phyloP scores from a whole-genome alignment of 2,329 filamentous ascomycete species.

The Raffaelea deltoideospora region DNA sequence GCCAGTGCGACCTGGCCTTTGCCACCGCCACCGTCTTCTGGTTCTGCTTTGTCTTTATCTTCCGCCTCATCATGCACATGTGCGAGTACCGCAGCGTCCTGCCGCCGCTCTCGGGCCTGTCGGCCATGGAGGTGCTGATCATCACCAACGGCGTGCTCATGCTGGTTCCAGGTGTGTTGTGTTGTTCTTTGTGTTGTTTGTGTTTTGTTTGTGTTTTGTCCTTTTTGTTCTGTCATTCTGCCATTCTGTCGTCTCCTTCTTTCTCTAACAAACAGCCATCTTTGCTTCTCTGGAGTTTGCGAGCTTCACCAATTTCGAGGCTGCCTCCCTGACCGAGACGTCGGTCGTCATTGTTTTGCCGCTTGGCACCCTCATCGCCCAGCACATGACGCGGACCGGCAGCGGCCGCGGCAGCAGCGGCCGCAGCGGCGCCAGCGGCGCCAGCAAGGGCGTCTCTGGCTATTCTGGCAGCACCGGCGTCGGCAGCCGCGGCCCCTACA shows the following conservation, averaged over 20 bases:
- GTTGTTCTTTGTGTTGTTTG: neutral
- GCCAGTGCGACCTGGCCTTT: conserved; percentile 19
- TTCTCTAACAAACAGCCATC: conserved; percentile 22
- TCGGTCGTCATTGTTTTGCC: conserved; percentile 36
- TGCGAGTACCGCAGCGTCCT: conserved; percentile 30
- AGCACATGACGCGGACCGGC: conserved; percentile 18
- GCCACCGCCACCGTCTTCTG: conserved; percentile 21
- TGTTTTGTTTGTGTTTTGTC: neutral
- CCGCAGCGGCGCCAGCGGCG: conserved; percentile 1
- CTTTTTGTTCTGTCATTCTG: neutral
- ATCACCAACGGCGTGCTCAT: conserved; percentile 41
- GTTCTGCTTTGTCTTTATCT: conserved; percentile 41
- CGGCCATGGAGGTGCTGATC: conserved; percentile 37
- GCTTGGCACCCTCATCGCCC: conserved; percentile 35
- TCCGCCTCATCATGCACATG: conserved; percentile 33
- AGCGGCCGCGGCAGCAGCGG: neutral
- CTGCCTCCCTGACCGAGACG: conserved; percentile 32
- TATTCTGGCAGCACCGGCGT: neutral
- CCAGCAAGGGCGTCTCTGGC: conserved; percentile 1
- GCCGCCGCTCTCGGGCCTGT: conserved; percentile 24
- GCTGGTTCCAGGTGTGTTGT: conserved; percentile 33
- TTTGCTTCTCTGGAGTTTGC: conserved; percentile 33
- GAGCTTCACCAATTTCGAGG: conserved; percentile 27
- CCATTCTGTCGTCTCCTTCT: neutral
- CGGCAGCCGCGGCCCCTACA: conserved; percentile 1